Evolutionary conservation across 371 early-diverging fungal genomes (phyloP).

Genomic region (Chytridium lagenaria): DNA sequence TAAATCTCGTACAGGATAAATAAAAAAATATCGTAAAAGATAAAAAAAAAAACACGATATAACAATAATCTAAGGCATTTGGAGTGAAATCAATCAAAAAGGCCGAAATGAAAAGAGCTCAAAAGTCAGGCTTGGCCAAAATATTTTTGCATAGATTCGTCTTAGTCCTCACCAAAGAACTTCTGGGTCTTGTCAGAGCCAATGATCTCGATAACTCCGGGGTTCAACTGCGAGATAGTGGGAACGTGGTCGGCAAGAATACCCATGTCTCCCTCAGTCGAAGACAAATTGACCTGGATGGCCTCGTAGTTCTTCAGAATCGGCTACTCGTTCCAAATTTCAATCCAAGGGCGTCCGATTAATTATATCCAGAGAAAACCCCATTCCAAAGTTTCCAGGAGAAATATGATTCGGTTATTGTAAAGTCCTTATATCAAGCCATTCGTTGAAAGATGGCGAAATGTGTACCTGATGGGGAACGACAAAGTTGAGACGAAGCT

Average conservation of each 20-base stretch:
- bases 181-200: slow-evolving; percentile 81
- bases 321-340: slow-evolving; percentile 40
- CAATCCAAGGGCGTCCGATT: slow-evolving; percentile 2
- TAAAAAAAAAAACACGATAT: neutral
- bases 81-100: slow-evolving; percentile 8
- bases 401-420: neutral
- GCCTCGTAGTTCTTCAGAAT: slow-evolving; percentile 80
- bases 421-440: neutral
- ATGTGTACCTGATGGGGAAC: slow-evolving; percentile 84
- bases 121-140: neutral
- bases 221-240: slow-evolving; percentile 93
- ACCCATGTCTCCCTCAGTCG: slow-evolving; percentile 97
- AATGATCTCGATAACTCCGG: slow-evolving; percentile 86
- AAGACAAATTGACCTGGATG: slow-evolving; percentile 92
- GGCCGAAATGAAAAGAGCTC: neutral
- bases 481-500: slow-evolving; percentile 87
- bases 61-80: no score
- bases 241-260: slow-evolving; percentile 98
- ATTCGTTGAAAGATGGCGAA: no score
- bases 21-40: slow-evolving; percentile 2
- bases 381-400: neutral
- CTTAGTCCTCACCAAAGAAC: slow-evolving; percentile 78
- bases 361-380: neutral
- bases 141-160: neutral
- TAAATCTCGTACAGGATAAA: no score